Conservation (phyloP, 805 yeast species). For the Aciculoconidium aculeatum region DNA sequence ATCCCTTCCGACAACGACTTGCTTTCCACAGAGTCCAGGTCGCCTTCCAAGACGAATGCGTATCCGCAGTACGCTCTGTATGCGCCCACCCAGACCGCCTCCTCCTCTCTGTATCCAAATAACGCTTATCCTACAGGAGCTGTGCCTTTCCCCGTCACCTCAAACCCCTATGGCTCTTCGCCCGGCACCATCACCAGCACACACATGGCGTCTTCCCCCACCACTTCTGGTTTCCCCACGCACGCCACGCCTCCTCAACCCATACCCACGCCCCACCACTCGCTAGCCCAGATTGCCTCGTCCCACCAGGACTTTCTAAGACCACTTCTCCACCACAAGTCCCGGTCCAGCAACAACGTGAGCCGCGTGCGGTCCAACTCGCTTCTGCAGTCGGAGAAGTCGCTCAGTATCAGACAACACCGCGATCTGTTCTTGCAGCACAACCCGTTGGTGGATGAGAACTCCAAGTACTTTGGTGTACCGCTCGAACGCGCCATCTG, state of each 20-base stretch:
- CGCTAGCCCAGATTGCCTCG: constrained; percentile 7
- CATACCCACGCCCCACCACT: constrained; percentile 4
- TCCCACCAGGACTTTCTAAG: constrained; percentile 27
- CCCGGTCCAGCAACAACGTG: constrained; percentile 45
- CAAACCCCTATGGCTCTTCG: constrained; percentile 1
- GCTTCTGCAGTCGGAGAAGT: constrained; percentile 22
- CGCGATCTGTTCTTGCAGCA: constrained; percentile 45
- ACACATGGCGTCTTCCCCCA: too few species aligned
- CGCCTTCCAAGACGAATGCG: constrained; percentile 10
- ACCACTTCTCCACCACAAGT: constrained; percentile 45
- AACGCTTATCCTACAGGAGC: constrained; percentile 1
- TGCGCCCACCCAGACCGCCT: too few species aligned
- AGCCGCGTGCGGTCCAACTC: constrained; percentile 34
- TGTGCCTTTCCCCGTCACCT: constrained; percentile 7
- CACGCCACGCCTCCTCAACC: constrained; percentile 3
- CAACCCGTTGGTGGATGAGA: constrained; percentile 40
- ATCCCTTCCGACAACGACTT: constrained; percentile 15
- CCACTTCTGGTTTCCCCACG: too few species aligned
- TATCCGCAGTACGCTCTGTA: constrained; percentile 5
- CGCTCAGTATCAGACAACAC: constrained; percentile 37
- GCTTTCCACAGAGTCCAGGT: constrained; percentile 11
- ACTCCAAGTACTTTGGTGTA: constrained; percentile 69
- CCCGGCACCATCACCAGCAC: constrained; percentile 1
- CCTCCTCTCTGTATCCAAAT: too few species aligned
- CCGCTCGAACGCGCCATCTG: constrained; percentile 64